These are phyloP conservation scores for Aspergillus thermomutatus DNA, from an alignment of 2,329 filamentous ascomycete genomes.

Conservation along the genomic window DNA sequence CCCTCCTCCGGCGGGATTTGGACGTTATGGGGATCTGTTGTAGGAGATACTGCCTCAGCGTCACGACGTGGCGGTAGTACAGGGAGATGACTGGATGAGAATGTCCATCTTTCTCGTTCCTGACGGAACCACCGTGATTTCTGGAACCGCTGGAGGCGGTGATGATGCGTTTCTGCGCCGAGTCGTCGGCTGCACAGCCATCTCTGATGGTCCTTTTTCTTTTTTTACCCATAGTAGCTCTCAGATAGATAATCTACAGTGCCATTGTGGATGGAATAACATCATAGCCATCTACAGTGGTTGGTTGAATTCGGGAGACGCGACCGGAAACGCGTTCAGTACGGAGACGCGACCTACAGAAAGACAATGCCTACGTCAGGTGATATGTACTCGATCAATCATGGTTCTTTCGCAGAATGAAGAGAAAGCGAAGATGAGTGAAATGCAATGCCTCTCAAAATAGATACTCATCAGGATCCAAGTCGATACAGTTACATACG, in stretches of 20 bases:
- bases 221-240: slow-evolving; percentile 37
- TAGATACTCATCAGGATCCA: not conserved
- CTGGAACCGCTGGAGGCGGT: slow-evolving; percentile 17
- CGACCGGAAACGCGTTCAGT: not conserved
- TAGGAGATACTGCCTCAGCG: slow-evolving; percentile 69
- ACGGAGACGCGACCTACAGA: not conserved
- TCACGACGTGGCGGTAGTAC: slow-evolving; percentile 64
- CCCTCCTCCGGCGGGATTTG: slow-evolving; percentile 48
- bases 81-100: slow-evolving; percentile 63
- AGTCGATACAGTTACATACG: not conserved
- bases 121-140: slow-evolving; percentile 6
- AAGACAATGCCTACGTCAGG: not conserved
- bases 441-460: not conserved
- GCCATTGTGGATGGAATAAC: too few relatives aligned
- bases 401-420: not conserved
- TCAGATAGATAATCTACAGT: not conserved
- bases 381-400: not conserved
- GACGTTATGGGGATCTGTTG: slow-evolving; percentile 64
- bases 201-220: slow-evolving; percentile 40
- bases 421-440: not conserved
- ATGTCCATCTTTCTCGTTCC: slow-evolving; percentile 11
- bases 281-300: not conserved
- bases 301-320: not conserved
- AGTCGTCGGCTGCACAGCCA: slow-evolving; percentile 8
- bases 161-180: slow-evolving; percentile 26